These are phyloP conservation scores for Tremella mesenterica DNA, from an alignment of 768 basidiomycete species.

Conservation along the genomic window DNA sequence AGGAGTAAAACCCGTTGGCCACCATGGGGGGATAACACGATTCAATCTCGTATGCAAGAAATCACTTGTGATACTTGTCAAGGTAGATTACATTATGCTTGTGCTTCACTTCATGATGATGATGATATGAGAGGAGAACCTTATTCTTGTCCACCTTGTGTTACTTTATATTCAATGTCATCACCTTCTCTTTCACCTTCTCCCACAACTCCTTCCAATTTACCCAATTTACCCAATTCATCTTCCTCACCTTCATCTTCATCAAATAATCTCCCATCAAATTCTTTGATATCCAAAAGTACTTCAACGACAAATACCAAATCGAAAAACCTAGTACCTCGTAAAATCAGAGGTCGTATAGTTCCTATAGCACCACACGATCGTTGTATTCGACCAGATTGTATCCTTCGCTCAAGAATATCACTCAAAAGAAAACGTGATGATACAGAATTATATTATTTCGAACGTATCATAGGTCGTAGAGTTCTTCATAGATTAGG, in stretches of 20 bases:
- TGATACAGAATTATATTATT: neutral
- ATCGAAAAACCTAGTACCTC: neutral
- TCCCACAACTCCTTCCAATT: neutral
- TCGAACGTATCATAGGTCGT: slow-evolving; percentile 5
- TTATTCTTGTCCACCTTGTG: slow-evolving; percentile 3
- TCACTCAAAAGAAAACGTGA: neutral
- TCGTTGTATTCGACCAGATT: slow-evolving; percentile 3
- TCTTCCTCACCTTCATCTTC: neutral
- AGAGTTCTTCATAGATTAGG: neutral
- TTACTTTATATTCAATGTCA: no score
- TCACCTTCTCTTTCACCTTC: no score
- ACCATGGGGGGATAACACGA: neutral
- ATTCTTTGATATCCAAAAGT: neutral
- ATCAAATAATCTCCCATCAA: neutral
- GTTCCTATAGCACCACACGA: no score
- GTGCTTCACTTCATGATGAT: neutral
- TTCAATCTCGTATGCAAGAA: neutral
- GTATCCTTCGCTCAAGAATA: neutral
- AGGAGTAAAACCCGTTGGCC: neutral
- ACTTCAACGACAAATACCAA: neutral
- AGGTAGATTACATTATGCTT: slow-evolving; percentile 6
- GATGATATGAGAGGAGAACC: neutral
- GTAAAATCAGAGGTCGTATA: no score
- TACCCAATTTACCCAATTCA: neutral
- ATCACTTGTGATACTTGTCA: neutral